Base-by-base conservation (phyloP, 2,329 filamentous ascomycete genomes). In the Penicillium vulpinum region DNA sequence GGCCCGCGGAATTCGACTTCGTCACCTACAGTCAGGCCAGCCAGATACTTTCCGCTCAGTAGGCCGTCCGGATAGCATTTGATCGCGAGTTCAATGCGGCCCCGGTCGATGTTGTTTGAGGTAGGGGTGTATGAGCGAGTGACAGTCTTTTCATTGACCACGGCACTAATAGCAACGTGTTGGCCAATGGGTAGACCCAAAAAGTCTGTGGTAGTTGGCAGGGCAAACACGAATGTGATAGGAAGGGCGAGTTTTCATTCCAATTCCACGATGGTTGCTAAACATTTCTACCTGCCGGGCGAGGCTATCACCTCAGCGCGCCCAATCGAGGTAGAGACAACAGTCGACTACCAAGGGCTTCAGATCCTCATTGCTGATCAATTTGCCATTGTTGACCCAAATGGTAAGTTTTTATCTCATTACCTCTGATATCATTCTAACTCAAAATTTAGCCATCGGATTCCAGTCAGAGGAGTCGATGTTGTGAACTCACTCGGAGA, bases 151-250 rank as follows among this genome's bases (percentile, higher is more conserved):
- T 77, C 79, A 45, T 79, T 71, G 13, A 83, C 66, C 2, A 68
- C 68, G 3, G 79, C 80, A 47, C 76, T 75, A 56, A 85, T 80
- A 36, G 80, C 75, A 5, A 85, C 75, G 59, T 85, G 83, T 64
- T 85, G 82, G 5, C 83, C 83, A 7, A 79, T 81, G 0, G 83
- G 83, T 5, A 85, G 73, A 2, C 83, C 82, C 1, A 84, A 73
- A 0, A 83, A 72, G 1, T 75, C 74, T 11, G 68, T 64, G 0
- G 70, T 62, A 0, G 72, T 73, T 1, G 83, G 83, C 2, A 85
- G 73, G 29, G 74, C 69, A 43, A 85, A 83, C 9, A 75, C 70
- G 13, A 82, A 72, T n/a, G n/a, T n/a, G n/a, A n/a, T n/a, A n/a
- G n/a, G n/a, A n/a, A n/a, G n/a, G n/a, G n/a, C n/a, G n/a, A n/a